phyloP scores from a whole-genome alignment of 768 basidiomycete species.

The Lentinula aciculospora region DNA sequence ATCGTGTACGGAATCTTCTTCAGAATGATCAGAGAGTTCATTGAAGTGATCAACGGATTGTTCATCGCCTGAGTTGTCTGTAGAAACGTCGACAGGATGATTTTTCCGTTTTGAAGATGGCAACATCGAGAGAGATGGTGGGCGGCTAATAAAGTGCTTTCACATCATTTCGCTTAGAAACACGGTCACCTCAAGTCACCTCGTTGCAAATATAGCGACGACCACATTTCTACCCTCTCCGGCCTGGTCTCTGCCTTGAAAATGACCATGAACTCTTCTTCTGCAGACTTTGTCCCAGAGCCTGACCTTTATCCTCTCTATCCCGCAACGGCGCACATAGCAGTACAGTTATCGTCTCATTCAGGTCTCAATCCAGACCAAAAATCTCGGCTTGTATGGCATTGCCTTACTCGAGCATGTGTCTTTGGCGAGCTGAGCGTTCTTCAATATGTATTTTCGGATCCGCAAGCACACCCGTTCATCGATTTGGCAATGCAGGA shows the following conservation, averaged over 20 bases:
- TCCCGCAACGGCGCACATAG: slow-evolving; percentile 59
- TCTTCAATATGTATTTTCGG: slow-evolving; percentile 65
- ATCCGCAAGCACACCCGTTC: slow-evolving; percentile 58
- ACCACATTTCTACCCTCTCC: background rate
- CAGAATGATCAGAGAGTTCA: slow-evolving; percentile 16
- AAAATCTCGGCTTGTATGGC: slow-evolving; percentile 63
- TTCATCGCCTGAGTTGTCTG: slow-evolving; percentile 12
- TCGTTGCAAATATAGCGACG: background rate
- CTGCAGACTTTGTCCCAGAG: slow-evolving; percentile 60
- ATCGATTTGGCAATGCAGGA: slow-evolving; percentile 70
- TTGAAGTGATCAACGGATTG: background rate
- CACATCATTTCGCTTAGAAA: slow-evolving; percentile 2
- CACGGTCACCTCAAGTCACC: background rate
- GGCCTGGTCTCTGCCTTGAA: background rate
- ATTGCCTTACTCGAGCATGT: slow-evolving; percentile 72
- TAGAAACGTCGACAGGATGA: slow-evolving; percentile 19
- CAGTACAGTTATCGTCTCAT: slow-evolving; percentile 56
- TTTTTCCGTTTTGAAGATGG: slow-evolving; percentile 41
- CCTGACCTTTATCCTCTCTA: slow-evolving; percentile 79
- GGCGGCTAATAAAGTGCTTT: slow-evolving; percentile 4
- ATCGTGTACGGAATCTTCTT: slow-evolving; percentile 20
- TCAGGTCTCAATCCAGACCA: slow-evolving; percentile 66
- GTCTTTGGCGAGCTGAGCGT: slow-evolving; percentile 71
- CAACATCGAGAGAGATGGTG: background rate
- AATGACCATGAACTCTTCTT: slow-evolving; percentile 5